Evolutionary conservation across 1,139 yeast genomes (phyloP).

Genomic region (Suhomyces terraborum): DNA sequence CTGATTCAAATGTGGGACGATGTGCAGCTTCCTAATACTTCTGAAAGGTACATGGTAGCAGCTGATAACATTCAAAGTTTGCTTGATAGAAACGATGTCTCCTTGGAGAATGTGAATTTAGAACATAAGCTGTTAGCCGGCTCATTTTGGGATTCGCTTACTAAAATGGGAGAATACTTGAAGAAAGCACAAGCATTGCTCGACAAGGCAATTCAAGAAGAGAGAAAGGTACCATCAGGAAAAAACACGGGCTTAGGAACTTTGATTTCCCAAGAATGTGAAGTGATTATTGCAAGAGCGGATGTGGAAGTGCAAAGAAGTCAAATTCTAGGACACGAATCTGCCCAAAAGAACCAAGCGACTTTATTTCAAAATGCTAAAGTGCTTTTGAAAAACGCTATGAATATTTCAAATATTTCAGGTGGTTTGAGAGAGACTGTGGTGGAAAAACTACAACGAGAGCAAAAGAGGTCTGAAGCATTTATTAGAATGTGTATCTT

Average conservation of each 20-base stretch:
- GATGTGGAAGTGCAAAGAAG: constrained; percentile 57
- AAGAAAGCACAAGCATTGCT: constrained; percentile 44
- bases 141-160: constrained; percentile 42
- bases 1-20: constrained; percentile 31
- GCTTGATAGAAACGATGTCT: constrained; percentile 40
- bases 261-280: constrained; percentile 43
- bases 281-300: constrained; percentile 50
- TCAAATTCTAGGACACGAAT: constrained; percentile 29
- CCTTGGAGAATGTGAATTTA: constrained; percentile 17
- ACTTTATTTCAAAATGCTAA: constrained; percentile 41
- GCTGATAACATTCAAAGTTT: constrained; percentile 47
- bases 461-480: constrained; percentile 48
- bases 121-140: too few species aligned
- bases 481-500: constrained; percentile 47
- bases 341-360: constrained; percentile 31
- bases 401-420: constrained; percentile 44
- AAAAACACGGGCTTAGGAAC: constrained; percentile 35
- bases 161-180: constrained; percentile 38
- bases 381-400: constrained; percentile 48
- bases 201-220: constrained; percentile 21
- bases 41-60: constrained; percentile 43
- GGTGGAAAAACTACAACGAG: constrained; percentile 44
- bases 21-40: constrained; percentile 25
- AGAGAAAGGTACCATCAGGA: constrained; percentile 22
- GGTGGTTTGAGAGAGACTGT: constrained; percentile 56